Evolutionary conservation across 305 asterid genomes (phyloP).

Genomic region (Fraxinus latifolia): DNA sequence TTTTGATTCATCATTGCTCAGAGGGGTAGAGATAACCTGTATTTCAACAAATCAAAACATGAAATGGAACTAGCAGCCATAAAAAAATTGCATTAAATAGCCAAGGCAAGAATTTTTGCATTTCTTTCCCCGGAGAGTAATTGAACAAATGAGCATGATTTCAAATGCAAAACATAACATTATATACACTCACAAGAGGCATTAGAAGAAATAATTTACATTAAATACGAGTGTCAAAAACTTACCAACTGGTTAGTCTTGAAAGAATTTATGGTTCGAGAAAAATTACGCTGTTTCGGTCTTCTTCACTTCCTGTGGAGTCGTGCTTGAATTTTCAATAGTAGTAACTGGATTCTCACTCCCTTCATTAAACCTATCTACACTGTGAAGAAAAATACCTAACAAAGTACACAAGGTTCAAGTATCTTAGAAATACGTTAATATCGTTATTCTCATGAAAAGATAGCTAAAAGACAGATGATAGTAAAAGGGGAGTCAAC

Average conservation of each 20-base stretch:
- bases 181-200: conserved; percentile 22
- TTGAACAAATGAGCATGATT: not conserved
- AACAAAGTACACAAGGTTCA: conserved; percentile 3
- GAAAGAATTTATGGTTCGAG: conserved; percentile 11
- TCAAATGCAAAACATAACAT: not conserved
- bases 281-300: conserved; percentile 29
- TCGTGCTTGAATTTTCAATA: conserved; percentile 42
- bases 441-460: not conserved
- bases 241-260: not conserved
- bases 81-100: not conserved
- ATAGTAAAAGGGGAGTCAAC: not conserved
- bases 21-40: not conserved
- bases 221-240: conserved; percentile 10
- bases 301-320: conserved; percentile 57
- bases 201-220: conserved; percentile 27
- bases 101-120: not conserved
- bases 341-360: conserved; percentile 31
- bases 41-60: not conserved
- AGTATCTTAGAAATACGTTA: not conserved
- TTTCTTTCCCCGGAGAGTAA: not conserved
- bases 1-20: not conserved
- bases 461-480: not conserved
- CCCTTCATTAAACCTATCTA: conserved; percentile 68
- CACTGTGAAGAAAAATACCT: conserved; percentile 69
- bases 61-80: not conserved